phyloP scores from a whole-genome alignment of 177 flowering plant genomes.

The Vitis hybrid region DNA sequence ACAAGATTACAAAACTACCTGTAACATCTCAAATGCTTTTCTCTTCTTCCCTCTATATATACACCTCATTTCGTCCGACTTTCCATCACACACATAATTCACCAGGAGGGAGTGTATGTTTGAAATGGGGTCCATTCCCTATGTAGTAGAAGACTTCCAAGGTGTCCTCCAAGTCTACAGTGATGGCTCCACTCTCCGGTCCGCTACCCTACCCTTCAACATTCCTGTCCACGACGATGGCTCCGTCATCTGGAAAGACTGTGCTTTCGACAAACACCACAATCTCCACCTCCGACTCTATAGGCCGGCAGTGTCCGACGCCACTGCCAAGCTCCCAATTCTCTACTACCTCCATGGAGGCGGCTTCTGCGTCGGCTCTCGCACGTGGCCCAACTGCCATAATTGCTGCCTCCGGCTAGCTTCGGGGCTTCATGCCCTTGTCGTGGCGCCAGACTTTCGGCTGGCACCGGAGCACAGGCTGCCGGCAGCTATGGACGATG shows the following conservation, averaged over 20 bases:
- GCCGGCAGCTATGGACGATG: slow-evolving; percentile 71
- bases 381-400: slow-evolving; percentile 58
- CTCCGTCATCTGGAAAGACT: slow-evolving; percentile 51
- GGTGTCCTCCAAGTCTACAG: slow-evolving; percentile 55
- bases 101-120: slow-evolving; percentile 7
- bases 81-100: background rate
- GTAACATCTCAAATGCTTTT: background rate
- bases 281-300: slow-evolving; percentile 59
- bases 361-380: slow-evolving; percentile 65
- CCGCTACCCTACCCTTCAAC: slow-evolving; percentile 17
- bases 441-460: slow-evolving; percentile 64
- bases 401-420: slow-evolving; percentile 57
- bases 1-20: slow-evolving; percentile 4
- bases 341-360: slow-evolving; percentile 69
- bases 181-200: slow-evolving; percentile 55
- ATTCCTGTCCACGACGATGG: slow-evolving; percentile 13
- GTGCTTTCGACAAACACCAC: slow-evolving; percentile 28
- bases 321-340: slow-evolving; percentile 35
- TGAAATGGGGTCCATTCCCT: slow-evolving; percentile 50
- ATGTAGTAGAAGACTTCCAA: slow-evolving; percentile 51
- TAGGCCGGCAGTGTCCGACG: slow-evolving; percentile 28
- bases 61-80: background rate
- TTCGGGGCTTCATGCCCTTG: slow-evolving; percentile 42
- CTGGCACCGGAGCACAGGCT: slow-evolving; percentile 78
- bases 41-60: background rate